Evolutionary conservation across 179 eudicot genomes (phyloP), one percentile per base, ranked within the genome.

Genomic region (Silene vulgaris): DNA sequence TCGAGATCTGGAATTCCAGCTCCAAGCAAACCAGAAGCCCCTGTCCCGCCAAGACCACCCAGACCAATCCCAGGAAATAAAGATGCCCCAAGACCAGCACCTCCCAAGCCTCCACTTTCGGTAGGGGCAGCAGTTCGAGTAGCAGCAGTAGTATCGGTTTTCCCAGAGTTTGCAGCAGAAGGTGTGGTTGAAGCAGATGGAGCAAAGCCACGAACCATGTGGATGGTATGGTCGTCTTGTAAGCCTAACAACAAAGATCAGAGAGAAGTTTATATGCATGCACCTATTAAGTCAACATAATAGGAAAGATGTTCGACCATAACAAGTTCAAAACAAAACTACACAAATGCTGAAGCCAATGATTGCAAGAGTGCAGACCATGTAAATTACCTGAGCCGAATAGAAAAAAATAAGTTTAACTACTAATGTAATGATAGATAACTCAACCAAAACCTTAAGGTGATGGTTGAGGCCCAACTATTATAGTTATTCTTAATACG

Each of bases 141-240:
- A 43, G 73, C 59, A 20, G 73, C 29, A 7, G 88, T 70, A 61
- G 90, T 71, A n/a, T 40, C 32, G 3, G 57, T 54, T 43, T 32
- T 9, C 17, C 32, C 56, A 74, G 85, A 65, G 74, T 66, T 84
- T n/a, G 90, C 64, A 69, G 87, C 81, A 71, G 87, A 28, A 61
- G 84, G 71, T 65, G 84, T 72, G 40, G 87, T 65, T 5, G 91
- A 37, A 77, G 87, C 81, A 70, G 89, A 21, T 14, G 97, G 86
- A 65, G 93, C 86, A 83, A 88, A 87, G 76, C 97, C 98, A 72
- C 97, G 97, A 61, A 93, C 97, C 97, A 93, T 88, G 79, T 93
- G 98, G 74, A 93, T 88, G 8, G 98, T 93, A 75, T 93, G 96
- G 84, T 93, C 98, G 17, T 91, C 93, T 82, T 91, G 96, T 82